Evolutionary conservation across 345 rosid genomes (phyloP), one percentile per base, ranked within the genome.

Genomic region (Bretschneidera sinensis): DNA sequence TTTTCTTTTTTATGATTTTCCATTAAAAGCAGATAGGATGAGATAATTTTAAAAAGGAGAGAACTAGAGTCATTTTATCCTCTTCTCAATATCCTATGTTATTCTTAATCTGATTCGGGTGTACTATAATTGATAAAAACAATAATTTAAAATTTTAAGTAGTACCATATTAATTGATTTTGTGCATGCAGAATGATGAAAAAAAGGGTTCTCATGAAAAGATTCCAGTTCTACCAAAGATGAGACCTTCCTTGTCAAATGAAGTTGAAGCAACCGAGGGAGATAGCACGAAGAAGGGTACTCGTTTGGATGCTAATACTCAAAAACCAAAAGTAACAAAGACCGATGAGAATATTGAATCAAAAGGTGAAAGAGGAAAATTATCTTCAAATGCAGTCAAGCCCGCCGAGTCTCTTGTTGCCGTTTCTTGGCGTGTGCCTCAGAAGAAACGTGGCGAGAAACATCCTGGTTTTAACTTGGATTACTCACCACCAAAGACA

Each of bases 401-500:
- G 17, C 59, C 24, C 49, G 48, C 55, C 11, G 72, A 72, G 59
- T 43, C 74, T 21, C 33, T 58, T 48, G 79, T 35, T 54, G 71
- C 87, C 5, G 80, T 71, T 47, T 63, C 82, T 17, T 85, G 87
- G 91, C 69, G 59, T 19, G 74, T 87, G 69, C 88, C 88, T 52
- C 80, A 70, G 60, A 69, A 69, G 61, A 84, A 83, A 63, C 77
- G 57, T 3, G 79, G 72, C 5, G 79, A 73, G 24, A 77, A 79
- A 55, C 74, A 76, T 43, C 91, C 91, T n/a, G 83, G 74, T 56
- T 87, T 87, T 65, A 79, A 75, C 69, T 76, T 85, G 28, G 95
- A 87, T 49, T 87, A 87, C 71, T 59, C 83, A 62, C 85, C 85
- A 24, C 95, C 95, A 16, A 83, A 80, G 59, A 87, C 85, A 14